A percentile compares a stretch with the other conserved stretches of the same genome.
phyloP scores from a whole-genome alignment of 2,329 filamentous ascomycete species.

The Nectriaceae sp. region DNA sequence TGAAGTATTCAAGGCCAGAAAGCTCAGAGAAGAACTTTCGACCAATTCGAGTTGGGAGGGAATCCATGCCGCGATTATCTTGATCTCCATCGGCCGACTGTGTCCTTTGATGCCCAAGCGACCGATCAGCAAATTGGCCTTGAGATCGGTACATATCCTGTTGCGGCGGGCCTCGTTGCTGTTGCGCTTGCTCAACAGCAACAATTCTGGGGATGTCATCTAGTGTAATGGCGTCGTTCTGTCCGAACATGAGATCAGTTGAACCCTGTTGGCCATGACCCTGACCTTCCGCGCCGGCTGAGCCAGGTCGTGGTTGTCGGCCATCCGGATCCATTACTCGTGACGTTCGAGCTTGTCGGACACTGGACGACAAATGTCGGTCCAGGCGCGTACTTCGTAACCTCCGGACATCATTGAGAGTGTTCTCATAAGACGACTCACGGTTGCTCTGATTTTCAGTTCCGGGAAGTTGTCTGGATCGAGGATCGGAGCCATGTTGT shows the following conservation, averaged over 20 bases:
- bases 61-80: constrained; percentile 54
- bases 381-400: constrained; percentile 92
- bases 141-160: constrained; percentile 41
- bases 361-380: constrained; percentile 89
- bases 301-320: constrained; percentile 71
- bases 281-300: constrained; percentile 60
- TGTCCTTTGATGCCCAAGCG: constrained; percentile 68
- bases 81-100: constrained; percentile 55
- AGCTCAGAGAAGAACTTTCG: constrained; percentile 96
- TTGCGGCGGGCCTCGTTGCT: constrained; percentile 54
- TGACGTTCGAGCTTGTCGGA: constrained; percentile 86
- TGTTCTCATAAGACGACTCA: constrained; percentile 87
- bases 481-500: constrained; percentile 59
- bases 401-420: constrained; percentile 90
- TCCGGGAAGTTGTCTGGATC: constrained; percentile 71
- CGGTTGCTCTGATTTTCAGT: constrained; percentile 57
- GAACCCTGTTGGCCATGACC: constrained; percentile 48
- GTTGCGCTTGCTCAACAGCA: constrained; percentile 91
- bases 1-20: constrained; percentile 94
- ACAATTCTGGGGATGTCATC: constrained; percentile 97
- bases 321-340: constrained; percentile 74
- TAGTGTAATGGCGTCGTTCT: constrained; percentile 87
- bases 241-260: constrained; percentile 82
- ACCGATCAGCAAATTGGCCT: constrained; percentile 40
- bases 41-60: constrained; percentile 53